These are phyloP conservation scores for Hamigera avellanea DNA, from an alignment of 495 filamentous ascomycete species.

Conservation along the genomic window DNA sequence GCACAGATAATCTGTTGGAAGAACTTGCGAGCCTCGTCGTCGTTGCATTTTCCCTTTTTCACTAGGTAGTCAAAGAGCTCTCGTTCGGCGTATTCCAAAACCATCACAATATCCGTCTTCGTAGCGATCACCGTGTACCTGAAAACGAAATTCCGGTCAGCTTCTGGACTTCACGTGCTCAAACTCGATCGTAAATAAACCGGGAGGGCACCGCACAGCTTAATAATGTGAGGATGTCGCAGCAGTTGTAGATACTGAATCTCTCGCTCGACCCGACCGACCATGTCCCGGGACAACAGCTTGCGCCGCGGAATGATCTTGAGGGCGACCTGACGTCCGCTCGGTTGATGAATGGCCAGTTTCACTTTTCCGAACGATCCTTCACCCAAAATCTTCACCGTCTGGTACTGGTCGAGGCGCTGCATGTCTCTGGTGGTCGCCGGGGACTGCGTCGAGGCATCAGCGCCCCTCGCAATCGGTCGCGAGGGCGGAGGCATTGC, in stretches of 20 bases:
- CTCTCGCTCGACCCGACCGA: slow-evolving; percentile 90
- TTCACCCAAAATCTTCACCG: slow-evolving; percentile 85
- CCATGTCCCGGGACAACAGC: slow-evolving; percentile 92
- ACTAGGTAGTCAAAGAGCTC: slow-evolving; percentile 98
- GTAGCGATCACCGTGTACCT: slow-evolving; percentile 96
- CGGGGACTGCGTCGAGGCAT: slow-evolving; percentile 27
- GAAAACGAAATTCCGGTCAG: slow-evolving; percentile 3
- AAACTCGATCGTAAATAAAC: not conserved
- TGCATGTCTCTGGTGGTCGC: slow-evolving; percentile 48
- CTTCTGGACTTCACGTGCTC: not conserved
- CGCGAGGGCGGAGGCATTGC: slow-evolving; percentile 37
- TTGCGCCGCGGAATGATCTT: slow-evolving; percentile 97
- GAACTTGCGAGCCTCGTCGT: slow-evolving; percentile 84
- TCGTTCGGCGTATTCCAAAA: slow-evolving; percentile 91
- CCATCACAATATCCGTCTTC: slow-evolving; percentile 91
- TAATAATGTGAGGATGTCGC: slow-evolving; percentile 97
- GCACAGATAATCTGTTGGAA: slow-evolving; percentile 99
- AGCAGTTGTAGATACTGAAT: slow-evolving; percentile 95
- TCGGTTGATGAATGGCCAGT: slow-evolving; percentile 81
- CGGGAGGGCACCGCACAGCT: slow-evolving; percentile 52
- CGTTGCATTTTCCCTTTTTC: slow-evolving; percentile 74
- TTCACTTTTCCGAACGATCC: slow-evolving; percentile 98
- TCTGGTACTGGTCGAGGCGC: slow-evolving; percentile 80
- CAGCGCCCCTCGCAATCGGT: slow-evolving; percentile 22
- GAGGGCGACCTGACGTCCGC: slow-evolving; percentile 84